Conservation (phyloP, 208 protist species). For the Crithidia bombi region DNA sequence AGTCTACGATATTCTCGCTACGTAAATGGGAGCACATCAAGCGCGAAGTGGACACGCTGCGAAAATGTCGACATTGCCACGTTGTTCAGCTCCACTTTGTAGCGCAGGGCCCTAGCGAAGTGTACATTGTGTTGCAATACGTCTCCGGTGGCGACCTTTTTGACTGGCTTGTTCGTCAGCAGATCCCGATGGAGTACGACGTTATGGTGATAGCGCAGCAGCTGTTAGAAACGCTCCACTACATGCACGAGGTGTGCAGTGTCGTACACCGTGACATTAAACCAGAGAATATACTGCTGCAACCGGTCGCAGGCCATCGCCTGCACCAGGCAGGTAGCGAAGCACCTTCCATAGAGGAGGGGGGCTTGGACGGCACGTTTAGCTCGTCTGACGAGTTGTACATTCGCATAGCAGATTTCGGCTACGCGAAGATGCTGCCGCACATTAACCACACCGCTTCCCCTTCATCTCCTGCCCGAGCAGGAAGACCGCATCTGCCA, state of each 20-base stretch:
- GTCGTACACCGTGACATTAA: conserved; percentile 96
- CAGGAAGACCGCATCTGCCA: conserved; percentile 3
- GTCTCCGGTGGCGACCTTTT: conserved; percentile 57
- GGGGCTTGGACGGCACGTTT: not conserved
- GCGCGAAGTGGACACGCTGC: conserved; percentile 49
- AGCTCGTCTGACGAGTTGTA: conserved; percentile 28
- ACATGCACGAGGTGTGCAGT: conserved; percentile 56
- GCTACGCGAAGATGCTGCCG: conserved; percentile 49
- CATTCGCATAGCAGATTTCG: conserved; percentile 58
- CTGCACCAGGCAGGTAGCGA: conserved; percentile 30
- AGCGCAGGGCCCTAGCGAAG: conserved; percentile 49
- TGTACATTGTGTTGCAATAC: conserved; percentile 59
- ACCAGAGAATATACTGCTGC: conserved; percentile 91
- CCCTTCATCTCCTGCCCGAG: conserved; percentile 1
- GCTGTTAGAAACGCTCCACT: conserved; percentile 49
- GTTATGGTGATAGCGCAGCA: conserved; percentile 48
- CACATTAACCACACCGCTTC: conserved; percentile 10
- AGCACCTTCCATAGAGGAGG: conserved; percentile 24
- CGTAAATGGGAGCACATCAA: conserved; percentile 54
- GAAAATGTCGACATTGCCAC: conserved; percentile 45
- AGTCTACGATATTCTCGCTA: conserved; percentile 53
- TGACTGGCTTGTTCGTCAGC: conserved; percentile 57
- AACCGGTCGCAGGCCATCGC: conserved; percentile 11
- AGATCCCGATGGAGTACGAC: conserved; percentile 51
- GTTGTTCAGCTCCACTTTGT: conserved; percentile 59